Percentiles rank a stretch among this genome's conserved stretches.
Evolutionary conservation across 345 rosid species (phyloP).

Genomic region (Citrus unshiu): DNA sequence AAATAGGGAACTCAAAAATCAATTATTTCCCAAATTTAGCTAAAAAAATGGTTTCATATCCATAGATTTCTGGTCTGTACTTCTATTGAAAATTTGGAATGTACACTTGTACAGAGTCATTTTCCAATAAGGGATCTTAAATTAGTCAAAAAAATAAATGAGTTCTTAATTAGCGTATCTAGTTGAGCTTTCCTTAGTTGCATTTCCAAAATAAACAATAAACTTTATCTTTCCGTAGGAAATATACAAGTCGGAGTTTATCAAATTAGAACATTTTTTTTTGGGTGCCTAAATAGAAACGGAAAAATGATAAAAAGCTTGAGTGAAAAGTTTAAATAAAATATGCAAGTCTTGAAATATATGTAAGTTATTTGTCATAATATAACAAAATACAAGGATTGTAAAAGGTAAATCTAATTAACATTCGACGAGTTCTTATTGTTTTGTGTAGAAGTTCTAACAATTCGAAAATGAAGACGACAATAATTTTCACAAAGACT

Average conservation of each 20-base stretch:
- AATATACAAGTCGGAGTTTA: too few relatives aligned
- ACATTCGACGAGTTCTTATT: neutral
- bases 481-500: too few relatives aligned
- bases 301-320: too few relatives aligned
- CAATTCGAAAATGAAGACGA: neutral
- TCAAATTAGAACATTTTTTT: too few relatives aligned
- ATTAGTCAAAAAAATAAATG: neutral
- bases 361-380: too few relatives aligned
- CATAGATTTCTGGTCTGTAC: neutral
- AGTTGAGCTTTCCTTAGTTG: neutral
- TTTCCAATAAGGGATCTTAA: neutral
- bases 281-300: neutral
- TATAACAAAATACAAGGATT: too few relatives aligned
- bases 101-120: neutral
- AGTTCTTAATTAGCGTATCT: neutral
- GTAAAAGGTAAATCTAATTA: neutral
- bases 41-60: neutral
- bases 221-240: neutral
- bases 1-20: neutral
- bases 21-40: neutral
- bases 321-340: too few relatives aligned
- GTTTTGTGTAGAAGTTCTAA: neutral
- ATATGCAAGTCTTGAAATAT: too few relatives aligned
- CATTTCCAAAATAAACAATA: neutral
- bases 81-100: neutral